Evolutionary conservation across 371 early-diverging fungal genomes (phyloP).

Genomic region (Paraphysoderma sedebokerense): DNA sequence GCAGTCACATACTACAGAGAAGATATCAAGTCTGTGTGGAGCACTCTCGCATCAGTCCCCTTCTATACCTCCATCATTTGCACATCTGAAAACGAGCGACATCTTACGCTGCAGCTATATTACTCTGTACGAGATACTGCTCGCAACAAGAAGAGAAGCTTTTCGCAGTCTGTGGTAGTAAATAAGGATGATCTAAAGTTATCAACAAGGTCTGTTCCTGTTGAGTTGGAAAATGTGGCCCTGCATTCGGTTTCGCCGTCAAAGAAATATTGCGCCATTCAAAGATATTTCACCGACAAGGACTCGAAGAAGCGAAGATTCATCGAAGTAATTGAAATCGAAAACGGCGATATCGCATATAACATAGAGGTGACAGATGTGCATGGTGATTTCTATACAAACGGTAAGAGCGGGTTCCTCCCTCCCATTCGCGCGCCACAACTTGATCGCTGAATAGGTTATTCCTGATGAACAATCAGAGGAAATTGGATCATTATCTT

Average conservation of each 20-base stretch:
- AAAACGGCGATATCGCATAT: slow-evolving; percentile 15
- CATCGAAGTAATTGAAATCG: slow-evolving; percentile 23
- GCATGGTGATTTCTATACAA: slow-evolving; percentile 43
- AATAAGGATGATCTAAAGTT: slow-evolving; percentile 13
- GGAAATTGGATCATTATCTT: slow-evolving; percentile 36
- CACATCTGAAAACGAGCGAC: too few species aligned
- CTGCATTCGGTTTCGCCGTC: slow-evolving; percentile 8
- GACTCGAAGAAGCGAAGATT: slow-evolving; percentile 20
- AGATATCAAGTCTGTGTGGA: too few species aligned
- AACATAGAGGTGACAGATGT: slow-evolving; percentile 28
- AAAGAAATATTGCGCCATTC: slow-evolving; percentile 7
- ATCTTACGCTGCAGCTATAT: too few species aligned
- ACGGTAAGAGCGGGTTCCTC: slow-evolving; percentile 12
- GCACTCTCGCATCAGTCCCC: too few species aligned
- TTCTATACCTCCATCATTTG: too few species aligned
- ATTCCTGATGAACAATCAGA: neutral
- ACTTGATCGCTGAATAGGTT: neutral
- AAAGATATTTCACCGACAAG: slow-evolving; percentile 11
- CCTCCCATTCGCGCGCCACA: neutral
- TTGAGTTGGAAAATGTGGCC: slow-evolving; percentile 5
- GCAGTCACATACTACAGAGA: too few species aligned
- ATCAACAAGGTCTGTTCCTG: slow-evolving; percentile 6
- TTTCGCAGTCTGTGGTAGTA: slow-evolving; percentile 13
- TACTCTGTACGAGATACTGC: slow-evolving; percentile 19
- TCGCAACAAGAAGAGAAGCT: slow-evolving; percentile 19